phyloP scores from a whole-genome alignment of 129 eudicot species.

The Ambrosia trifida region DNA sequence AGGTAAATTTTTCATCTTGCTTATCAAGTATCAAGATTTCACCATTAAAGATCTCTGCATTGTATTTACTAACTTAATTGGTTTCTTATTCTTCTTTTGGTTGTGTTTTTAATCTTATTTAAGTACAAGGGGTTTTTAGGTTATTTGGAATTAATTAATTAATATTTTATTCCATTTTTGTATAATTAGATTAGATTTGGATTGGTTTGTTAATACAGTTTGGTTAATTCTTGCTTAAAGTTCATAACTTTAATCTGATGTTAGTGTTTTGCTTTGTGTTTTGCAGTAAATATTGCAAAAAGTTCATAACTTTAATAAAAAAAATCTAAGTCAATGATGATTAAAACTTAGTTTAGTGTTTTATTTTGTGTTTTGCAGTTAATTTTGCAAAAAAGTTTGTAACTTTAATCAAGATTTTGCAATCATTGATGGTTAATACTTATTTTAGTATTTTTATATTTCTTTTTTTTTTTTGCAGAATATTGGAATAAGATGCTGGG shows the following conservation, averaged over 20 bases:
- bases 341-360: no score
- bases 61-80: background rate
- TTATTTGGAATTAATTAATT: slow-evolving; percentile 1
- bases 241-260: background rate
- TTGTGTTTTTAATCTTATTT: no score
- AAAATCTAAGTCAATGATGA: no score
- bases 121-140: background rate
- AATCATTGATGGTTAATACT: no score
- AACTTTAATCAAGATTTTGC: no score
- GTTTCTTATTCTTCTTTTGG: background rate
- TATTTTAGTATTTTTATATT: no score
- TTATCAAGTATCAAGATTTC: slow-evolving; percentile 12
- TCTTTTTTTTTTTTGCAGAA: background rate
- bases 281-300: slow-evolving; percentile 14
- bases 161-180: background rate
- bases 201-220: background rate
- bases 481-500: slow-evolving; percentile 55
- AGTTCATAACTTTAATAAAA: no score
- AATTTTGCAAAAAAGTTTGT: background rate
- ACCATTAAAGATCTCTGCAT: slow-evolving; percentile 20
- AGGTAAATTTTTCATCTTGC: slow-evolving; percentile 29
- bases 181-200: slow-evolving; percentile 26
- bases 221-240: slow-evolving; percentile 12
- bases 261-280: background rate
- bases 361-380: no score